A percentile compares a stretch with the other conserved stretches of the same genome.
Evolutionary conservation across 1,139 yeast species (phyloP).

Genomic region (Blastobotrys ciferrii): DNA sequence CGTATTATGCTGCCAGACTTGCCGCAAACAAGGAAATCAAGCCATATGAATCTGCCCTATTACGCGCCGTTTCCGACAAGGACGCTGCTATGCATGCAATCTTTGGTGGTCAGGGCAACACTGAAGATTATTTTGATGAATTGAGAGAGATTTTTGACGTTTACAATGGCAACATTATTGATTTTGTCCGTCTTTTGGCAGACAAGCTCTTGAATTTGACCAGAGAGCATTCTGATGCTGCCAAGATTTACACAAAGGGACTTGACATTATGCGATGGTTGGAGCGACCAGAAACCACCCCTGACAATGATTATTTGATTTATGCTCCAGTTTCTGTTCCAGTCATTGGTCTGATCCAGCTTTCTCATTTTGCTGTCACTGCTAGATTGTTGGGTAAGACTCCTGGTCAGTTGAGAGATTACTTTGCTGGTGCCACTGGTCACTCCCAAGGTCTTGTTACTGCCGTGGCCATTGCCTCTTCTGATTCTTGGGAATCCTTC

Average conservation of each 20-base stretch:
- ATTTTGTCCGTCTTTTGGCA: slow-evolving; percentile 69
- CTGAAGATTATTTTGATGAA: slow-evolving; percentile 97
- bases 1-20: slow-evolving; percentile 59
- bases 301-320: slow-evolving; percentile 83
- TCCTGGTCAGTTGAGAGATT: slow-evolving; percentile 81
- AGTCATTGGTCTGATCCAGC: slow-evolving; percentile 89
- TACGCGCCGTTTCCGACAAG: slow-evolving; percentile 57
- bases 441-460: slow-evolving; percentile 97
- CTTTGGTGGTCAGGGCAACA: slow-evolving; percentile 98
- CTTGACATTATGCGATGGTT: slow-evolving; percentile 88
- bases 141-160: slow-evolving; percentile 77
- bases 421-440: slow-evolving; percentile 86
- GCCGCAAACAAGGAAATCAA: slow-evolving; percentile 50
- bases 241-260: slow-evolving; percentile 91
- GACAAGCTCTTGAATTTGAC: slow-evolving; percentile 66
- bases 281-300: slow-evolving; percentile 77
- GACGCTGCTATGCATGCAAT: slow-evolving; percentile 72
- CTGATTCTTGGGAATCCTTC: slow-evolving; percentile 85
- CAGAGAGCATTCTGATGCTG: slow-evolving; percentile 70
- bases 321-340: slow-evolving; percentile 96
- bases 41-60: slow-evolving; percentile 61
- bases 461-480: slow-evolving; percentile 84
- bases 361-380: slow-evolving; percentile 88
- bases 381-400: slow-evolving; percentile 80
- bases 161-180: slow-evolving; percentile 72